These are phyloP conservation scores for rapeseed (Brassica napus) DNA, from an alignment of 345 rosid genomes.

Conservation along the genomic window DNA sequence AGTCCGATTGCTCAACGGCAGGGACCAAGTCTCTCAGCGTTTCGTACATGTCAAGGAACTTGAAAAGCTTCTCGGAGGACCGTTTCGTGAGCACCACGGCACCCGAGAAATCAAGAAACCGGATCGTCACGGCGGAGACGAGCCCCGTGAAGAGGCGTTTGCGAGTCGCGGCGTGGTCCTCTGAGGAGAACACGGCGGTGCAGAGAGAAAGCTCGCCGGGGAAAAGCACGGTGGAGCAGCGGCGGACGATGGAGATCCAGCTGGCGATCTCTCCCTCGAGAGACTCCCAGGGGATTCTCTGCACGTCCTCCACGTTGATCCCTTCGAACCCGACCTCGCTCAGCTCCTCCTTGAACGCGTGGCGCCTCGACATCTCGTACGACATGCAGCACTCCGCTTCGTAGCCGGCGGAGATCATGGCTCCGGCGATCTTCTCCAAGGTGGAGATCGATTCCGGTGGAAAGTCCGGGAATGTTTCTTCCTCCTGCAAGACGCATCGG, in stretches of 20 bases:
- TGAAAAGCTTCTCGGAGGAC: background rate
- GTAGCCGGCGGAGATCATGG: background rate
- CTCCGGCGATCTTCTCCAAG: background rate
- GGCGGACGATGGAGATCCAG: background rate
- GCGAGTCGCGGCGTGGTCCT: background rate
- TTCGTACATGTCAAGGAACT: constrained; percentile 2
- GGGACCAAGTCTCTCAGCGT: background rate
- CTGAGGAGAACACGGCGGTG: background rate
- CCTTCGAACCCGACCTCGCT: background rate
- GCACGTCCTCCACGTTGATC: background rate
- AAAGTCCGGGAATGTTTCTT: background rate
- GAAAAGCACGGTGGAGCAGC: background rate
- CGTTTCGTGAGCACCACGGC: constrained; percentile 2
- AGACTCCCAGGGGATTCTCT: background rate
- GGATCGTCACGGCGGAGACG: background rate
- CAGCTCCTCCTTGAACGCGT: background rate
- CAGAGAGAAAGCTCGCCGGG: background rate
- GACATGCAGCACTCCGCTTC: background rate
- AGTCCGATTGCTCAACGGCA: background rate
- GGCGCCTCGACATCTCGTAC: background rate
- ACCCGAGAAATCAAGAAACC: background rate
- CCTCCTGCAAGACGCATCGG: background rate
- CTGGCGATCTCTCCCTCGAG: background rate
- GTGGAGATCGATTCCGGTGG: background rate
- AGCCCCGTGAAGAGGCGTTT: background rate